phyloP scores from a whole-genome alignment of 176 grass and related monocot genomes.

The Melocanna baccifera region DNA sequence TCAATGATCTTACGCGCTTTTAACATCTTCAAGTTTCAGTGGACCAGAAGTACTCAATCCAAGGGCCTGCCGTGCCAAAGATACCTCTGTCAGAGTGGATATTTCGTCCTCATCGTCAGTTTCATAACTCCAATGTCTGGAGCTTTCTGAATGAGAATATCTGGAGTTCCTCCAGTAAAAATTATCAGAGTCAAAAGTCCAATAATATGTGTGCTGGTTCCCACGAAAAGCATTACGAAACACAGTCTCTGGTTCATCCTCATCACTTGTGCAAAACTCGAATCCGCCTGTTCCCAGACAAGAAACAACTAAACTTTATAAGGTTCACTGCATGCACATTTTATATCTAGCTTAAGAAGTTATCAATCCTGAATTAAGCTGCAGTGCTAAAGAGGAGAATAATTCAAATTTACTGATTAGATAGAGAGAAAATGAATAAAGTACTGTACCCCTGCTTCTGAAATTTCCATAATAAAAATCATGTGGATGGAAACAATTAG shows the following conservation, averaged over 20 bases:
- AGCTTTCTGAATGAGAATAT: conserved; percentile 46
- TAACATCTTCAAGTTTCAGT: conserved; percentile 91
- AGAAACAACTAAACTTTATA: conserved; percentile 16
- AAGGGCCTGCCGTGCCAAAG: conserved; percentile 64
- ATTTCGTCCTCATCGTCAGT: conserved; percentile 52
- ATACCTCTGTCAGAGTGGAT: conserved; percentile 33
- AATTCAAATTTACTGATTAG: conserved; percentile 13
- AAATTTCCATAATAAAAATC: conserved; percentile 41
- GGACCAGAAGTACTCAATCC: conserved; percentile 71
- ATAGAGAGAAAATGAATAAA: conserved; percentile 6
- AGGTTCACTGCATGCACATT: background rate
- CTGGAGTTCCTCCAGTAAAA: conserved; percentile 33
- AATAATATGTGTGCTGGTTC: conserved; percentile 59
- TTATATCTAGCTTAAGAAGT: background rate
- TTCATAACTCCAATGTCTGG: conserved; percentile 55
- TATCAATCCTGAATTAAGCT: conserved; percentile 17
- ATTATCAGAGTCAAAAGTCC: conserved; percentile 61
- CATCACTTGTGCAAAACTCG: conserved; percentile 63
- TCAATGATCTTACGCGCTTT: conserved; percentile 74
- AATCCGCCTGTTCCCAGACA: conserved; percentile 37
- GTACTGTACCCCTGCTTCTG: conserved; percentile 44
- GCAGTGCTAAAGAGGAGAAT: conserved; percentile 9
- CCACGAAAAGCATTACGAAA: conserved; percentile 60
- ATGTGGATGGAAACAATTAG: conserved; percentile 40
- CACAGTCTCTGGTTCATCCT: conserved; percentile 60